These are phyloP conservation scores for Scleroderma citrinum DNA, from an alignment of 768 basidiomycete species.

Conservation along the genomic window DNA sequence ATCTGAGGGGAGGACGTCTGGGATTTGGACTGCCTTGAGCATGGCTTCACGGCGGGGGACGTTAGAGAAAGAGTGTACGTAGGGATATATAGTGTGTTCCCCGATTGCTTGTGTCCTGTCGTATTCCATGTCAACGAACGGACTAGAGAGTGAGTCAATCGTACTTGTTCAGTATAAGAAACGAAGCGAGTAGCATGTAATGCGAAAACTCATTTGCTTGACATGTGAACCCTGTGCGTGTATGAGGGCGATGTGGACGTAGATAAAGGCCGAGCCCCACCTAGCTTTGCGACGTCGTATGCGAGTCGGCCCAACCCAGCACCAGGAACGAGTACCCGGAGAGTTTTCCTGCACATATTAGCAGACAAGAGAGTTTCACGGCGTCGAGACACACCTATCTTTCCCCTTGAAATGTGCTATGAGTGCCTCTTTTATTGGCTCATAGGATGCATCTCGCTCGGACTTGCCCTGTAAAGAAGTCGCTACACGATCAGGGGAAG, in stretches of 20 bases:
- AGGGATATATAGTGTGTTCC: conserved; percentile 78
- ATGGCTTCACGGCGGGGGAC: conserved; percentile 51
- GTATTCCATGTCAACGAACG: neutral
- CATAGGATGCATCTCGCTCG: conserved; percentile 77
- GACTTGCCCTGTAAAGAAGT: conserved; percentile 50
- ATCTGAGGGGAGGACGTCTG: conserved; percentile 77
- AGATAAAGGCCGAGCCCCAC: conserved; percentile 33
- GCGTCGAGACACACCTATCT: conserved; percentile 44
- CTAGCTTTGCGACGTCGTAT: conserved; percentile 79
- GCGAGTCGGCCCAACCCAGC: conserved; percentile 85
- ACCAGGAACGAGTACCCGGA: conserved; percentile 84
- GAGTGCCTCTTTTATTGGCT: conserved; percentile 75
- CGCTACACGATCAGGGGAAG: neutral
- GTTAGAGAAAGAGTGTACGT: conserved; percentile 91
- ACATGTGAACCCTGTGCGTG: conserved; percentile 67
- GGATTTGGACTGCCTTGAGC: conserved; percentile 64
- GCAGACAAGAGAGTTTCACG: neutral
- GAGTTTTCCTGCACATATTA: conserved; percentile 34
- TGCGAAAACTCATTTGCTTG: conserved; percentile 97
- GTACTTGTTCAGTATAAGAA: conserved; percentile 82
- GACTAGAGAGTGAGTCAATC: conserved; percentile 9
- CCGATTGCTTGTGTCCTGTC: conserved; percentile 57
- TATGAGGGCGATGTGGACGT: neutral
- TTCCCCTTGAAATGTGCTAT: conserved; percentile 48
- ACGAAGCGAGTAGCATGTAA: conserved; percentile 89